Percentiles rank a stretch among this genome's conserved stretches.
Evolutionary conservation across 306 rosid species (phyloP).

Genomic region (Alnus glutinosa): DNA sequence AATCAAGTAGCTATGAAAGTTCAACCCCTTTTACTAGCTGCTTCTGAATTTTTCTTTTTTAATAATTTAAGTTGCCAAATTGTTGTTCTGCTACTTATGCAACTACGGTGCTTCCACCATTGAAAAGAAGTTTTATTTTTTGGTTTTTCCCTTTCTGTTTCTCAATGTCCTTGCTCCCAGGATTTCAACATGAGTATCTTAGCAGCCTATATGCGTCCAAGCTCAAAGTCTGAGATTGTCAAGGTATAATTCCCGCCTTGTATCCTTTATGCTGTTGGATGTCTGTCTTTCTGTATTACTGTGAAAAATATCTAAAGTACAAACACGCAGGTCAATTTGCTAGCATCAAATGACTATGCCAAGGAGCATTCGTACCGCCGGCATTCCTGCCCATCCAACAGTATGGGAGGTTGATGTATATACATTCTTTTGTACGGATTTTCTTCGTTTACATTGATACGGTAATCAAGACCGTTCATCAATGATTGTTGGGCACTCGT

Average conservation of each 20-base stretch:
- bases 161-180: conserved; percentile 40
- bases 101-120: conserved; percentile 17
- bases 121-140: conserved; percentile 4
- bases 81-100: background rate
- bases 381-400: conserved; percentile 41
- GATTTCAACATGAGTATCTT: conserved; percentile 85
- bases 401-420: conserved; percentile 66
- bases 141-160: conserved; percentile 5
- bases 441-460: background rate
- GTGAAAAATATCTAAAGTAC: background rate
- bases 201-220: conserved; percentile 76
- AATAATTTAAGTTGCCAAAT: background rate
- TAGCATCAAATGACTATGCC: conserved; percentile 49
- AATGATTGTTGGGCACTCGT: background rate
- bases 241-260: conserved; percentile 44
- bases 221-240: conserved; percentile 75
- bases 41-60: background rate
- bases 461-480: background rate
- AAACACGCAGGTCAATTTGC: conserved; percentile 59
- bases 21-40: background rate
- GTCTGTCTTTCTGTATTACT: background rate
- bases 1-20: background rate
- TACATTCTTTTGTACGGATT: conserved; percentile 12
- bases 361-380: conserved; percentile 38
- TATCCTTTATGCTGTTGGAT: conserved; percentile 8